Percentiles rank a stretch among this genome's conserved stretches.
phyloP scores from a whole-genome alignment of 2,329 filamentous ascomycete species.

The Epichloe bromicola region DNA sequence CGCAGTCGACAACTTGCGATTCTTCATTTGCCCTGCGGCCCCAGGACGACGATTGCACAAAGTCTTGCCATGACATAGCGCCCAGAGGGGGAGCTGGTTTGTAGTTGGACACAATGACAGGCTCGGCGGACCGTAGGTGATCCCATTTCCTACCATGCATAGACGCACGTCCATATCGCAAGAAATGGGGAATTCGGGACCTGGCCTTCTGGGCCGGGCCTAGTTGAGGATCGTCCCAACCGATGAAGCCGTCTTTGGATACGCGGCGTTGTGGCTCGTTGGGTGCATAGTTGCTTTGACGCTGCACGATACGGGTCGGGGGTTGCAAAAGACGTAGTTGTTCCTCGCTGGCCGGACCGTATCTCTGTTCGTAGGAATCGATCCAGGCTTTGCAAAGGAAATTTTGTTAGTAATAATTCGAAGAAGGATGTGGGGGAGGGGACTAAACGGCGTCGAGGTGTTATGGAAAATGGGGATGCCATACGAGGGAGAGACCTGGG shows the following conservation, averaged over 20 bases:
- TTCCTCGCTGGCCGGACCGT: constrained; percentile 24
- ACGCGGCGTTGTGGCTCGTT: constrained; percentile 27
- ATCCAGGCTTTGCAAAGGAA: constrained; percentile 36
- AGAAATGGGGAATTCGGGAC: constrained; percentile 29
- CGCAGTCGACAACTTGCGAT: constrained; percentile 33
- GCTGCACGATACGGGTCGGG: constrained; percentile 24
- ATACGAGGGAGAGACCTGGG: constrained; percentile 19
- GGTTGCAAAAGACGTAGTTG: constrained; percentile 26
- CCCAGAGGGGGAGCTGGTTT: constrained; percentile 27
- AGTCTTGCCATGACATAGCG: constrained; percentile 36
- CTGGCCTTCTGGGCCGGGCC: constrained; percentile 21
- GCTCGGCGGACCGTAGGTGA: constrained; percentile 43
- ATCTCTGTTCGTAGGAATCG: constrained; percentile 31
- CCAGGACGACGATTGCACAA: constrained; percentile 40
- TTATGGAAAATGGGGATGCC: neutral
- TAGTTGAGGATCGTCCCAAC: constrained; percentile 25
- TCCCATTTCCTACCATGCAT: constrained; percentile 43
- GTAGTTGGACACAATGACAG: constrained; percentile 42
- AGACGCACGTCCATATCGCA: constrained; percentile 34
- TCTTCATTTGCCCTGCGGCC: constrained; percentile 33
- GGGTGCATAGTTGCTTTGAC: constrained; percentile 30
- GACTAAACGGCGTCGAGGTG: neutral
- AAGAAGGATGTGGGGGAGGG: neutral
- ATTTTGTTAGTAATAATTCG: constrained; percentile 19
- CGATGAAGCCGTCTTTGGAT: constrained; percentile 35